Base-by-base conservation (phyloP, 2,329 filamentous ascomycete species). In the Aspergillus fischeri region DNA sequence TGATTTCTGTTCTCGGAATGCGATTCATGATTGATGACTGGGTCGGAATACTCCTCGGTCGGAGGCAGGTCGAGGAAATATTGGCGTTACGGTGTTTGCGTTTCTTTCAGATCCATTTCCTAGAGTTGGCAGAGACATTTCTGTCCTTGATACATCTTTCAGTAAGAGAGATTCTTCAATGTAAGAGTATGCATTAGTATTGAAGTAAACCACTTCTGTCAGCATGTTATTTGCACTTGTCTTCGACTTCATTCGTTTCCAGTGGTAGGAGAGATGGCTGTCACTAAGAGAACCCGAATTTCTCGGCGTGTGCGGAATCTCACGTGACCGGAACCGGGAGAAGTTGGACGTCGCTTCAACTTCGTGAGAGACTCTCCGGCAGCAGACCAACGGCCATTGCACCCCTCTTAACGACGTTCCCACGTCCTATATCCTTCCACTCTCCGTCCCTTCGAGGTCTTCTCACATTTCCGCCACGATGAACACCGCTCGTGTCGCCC, bases 401-500 rank as follows among this genome's bases (percentile, higher is more conserved):
- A 56, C 55, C 59, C 54, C 63, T 62, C 65, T 61, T 56, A 60
- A 61, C 63, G 64, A 66, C 64, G 64, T 57, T 63, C 61, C 63
- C 63, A 66, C 66, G 49, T 62, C 56, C 64, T 58, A 56, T 60
- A 60, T 63, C 63, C 64, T 63, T 63, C 56, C 62, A 63, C 61
- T 44, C 57, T 54, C 60, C 53, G 52, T 58, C 58, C 52, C 55
- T 55, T 57, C 65, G 67, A 67, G 65, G 60, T 63, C 54, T 60
- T 59, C 57, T 63, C 60, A 60, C 55, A 62, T 49, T 54, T 60
- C 63, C 61, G 59, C 56, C 67, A 71, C 70, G 65, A 85, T 86
- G 83, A 73, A 83, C 74, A 78, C 82, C 73, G 77, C 78, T 74
- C 80, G 82, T 71, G 74, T 80, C 70, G 79, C 80, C 73, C 81